Base-by-base conservation (phyloP, 2,329 filamentous ascomycete species). In the Magnaporthiopsis incrustans region DNA sequence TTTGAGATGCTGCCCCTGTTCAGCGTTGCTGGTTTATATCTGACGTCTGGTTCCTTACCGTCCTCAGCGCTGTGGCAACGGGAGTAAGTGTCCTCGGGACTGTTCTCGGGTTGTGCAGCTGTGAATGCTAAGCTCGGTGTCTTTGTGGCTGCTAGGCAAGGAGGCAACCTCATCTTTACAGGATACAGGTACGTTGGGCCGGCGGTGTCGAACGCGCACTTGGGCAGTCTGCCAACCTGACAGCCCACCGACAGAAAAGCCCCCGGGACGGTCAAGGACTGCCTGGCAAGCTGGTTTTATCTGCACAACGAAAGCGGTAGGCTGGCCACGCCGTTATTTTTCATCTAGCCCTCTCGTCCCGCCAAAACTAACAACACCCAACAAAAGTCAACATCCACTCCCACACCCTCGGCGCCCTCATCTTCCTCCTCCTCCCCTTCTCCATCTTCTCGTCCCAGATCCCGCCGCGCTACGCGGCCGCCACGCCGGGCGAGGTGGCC, bases 341-440 rank as follows among this genome's bases (percentile, higher is more conserved):
- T 56, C 30, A 7, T 11, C 44, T 10, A n/a, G 7, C 44, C 7
- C 44, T 53, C 11, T 18, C 15, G 1, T 15, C 18, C 22, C 7
- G 44, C 44, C 3, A 12, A 8, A 8, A 35, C 33, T 35, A 35
- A 35, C 33, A 12, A 8, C 33, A 35, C 33, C 44, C 12, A 53
- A 53, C 22, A 53, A 53, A 53, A 53, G 77, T 81, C 22, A 81
- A 81, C 67, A 81, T 82, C 25, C 77, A 74, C 65, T 80, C 79
- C 1, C 80, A 81, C 66, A 65, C 79, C 2, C 50, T 78, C 44
- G 79, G 78, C 10, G 72, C 75, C 2, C n/a, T 73, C 4, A 22
- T 79, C 25, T 82, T 81, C 68, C 59, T 75, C 11, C 65, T 66
- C 14, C 67, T 80, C 57, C 76, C 78, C 1, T 32, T 74, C 18